phyloP scores from a whole-genome alignment of 2,329 filamentous ascomycete genomes.

The Myriosclerotinia curreyana region DNA sequence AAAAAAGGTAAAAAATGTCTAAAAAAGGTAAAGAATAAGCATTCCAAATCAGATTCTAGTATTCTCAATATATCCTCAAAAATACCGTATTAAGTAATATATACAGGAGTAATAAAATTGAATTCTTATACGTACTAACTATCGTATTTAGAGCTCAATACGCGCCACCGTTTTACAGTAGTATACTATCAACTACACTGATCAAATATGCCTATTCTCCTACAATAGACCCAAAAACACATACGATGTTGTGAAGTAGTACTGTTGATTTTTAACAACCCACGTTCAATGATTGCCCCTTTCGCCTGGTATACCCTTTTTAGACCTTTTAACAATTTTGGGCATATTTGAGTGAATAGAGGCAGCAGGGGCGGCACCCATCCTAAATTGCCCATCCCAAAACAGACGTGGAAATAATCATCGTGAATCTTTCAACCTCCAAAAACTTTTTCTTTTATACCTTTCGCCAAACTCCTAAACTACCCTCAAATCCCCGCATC shows the following conservation, averaged over 20 bases:
- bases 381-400: background rate
- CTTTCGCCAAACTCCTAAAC: background rate
- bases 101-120: too few species aligned
- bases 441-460: background rate
- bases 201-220: background rate
- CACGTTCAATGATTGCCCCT: background rate
- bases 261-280: background rate
- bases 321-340: background rate
- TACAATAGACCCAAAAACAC: background rate
- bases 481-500: background rate
- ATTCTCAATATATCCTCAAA: too few species aligned
- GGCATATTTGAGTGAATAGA: background rate
- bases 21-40: too few species aligned
- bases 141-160: too few species aligned
- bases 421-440: background rate
- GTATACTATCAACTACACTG: too few species aligned
- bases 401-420: background rate
- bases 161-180: too few species aligned
- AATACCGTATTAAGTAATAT: too few species aligned
- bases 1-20: too few species aligned
- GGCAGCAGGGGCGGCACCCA: background rate
- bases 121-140: too few species aligned
- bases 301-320: conserved; percentile 3
- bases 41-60: too few species aligned
- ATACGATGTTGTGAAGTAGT: background rate